Conservation (phyloP, 179 eudicot species). For the Drosera spatulata region DNA sequence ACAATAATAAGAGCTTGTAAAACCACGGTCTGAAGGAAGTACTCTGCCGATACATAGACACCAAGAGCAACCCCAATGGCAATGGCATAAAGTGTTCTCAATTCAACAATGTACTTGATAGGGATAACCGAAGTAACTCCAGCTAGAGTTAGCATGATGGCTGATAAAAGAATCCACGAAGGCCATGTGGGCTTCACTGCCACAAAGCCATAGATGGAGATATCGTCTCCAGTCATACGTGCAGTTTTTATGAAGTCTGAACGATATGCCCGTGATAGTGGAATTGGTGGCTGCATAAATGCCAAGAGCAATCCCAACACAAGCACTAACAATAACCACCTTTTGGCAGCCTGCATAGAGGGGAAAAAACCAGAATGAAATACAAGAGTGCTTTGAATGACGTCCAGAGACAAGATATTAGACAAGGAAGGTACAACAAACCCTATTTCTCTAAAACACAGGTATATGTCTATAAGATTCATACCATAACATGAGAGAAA, state of each 20-base stretch:
- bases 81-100: slow-evolving; percentile 64
- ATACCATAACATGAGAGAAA: slow-evolving; percentile 92
- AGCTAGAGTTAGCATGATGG: slow-evolving; percentile 80
- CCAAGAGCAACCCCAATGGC: slow-evolving; percentile 87
- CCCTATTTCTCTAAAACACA: too few relatives aligned
- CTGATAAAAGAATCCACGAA: slow-evolving; percentile 81
- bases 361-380: background rate
- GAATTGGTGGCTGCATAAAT: slow-evolving; percentile 86
- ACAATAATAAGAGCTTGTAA: slow-evolving; percentile 70
- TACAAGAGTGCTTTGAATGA: background rate
- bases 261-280: slow-evolving; percentile 70
- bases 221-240: slow-evolving; percentile 83
- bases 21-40: slow-evolving; percentile 77
- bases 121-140: slow-evolving; percentile 84
- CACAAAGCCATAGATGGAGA: slow-evolving; percentile 83
- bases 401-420: background rate
- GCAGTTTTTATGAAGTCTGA: slow-evolving; percentile 86
- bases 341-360: slow-evolving; percentile 75
- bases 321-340: slow-evolving; percentile 72
- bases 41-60: slow-evolving; percentile 77
- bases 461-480: background rate
- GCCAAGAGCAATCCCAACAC: slow-evolving; percentile 76
- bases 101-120: slow-evolving; percentile 76
- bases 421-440: background rate
- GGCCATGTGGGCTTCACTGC: slow-evolving; percentile 95